phyloP scores from a whole-genome alignment of 192 early-diverging fungal genomes.

The Fimicolochytrium jonesii region DNA sequence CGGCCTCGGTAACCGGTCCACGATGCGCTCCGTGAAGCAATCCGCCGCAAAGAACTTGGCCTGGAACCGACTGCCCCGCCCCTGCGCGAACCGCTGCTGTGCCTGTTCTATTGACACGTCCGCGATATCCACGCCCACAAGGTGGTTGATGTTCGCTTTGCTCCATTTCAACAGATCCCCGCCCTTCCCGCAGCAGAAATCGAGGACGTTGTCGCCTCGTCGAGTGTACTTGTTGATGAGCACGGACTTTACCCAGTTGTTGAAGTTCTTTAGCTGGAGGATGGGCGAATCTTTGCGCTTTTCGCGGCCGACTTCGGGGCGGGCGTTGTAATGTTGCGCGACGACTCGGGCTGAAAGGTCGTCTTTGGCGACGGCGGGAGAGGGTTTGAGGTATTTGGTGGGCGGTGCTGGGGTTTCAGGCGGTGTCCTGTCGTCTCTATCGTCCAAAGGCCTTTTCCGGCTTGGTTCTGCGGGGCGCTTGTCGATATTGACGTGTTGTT shows the following conservation, averaged over 20 bases:
- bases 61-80: slow-evolving; percentile 50
- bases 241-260: slow-evolving; percentile 96
- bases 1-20: not conserved
- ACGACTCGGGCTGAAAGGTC: not conserved
- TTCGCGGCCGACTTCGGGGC: slow-evolving; percentile 71
- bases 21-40: slow-evolving; percentile 59
- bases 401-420: too few relatives aligned
- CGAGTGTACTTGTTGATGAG: slow-evolving; percentile 68
- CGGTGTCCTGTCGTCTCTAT: too few relatives aligned
- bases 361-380: not conserved
- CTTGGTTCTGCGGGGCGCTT: too few relatives aligned
- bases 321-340: slow-evolving; percentile 56
- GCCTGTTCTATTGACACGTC: slow-evolving; percentile 82
- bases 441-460: too few relatives aligned
- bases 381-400: too few relatives aligned
- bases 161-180: slow-evolving; percentile 45
- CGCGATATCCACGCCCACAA: slow-evolving; percentile 88
- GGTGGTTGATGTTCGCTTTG: slow-evolving; percentile 65
- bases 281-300: slow-evolving; percentile 79
- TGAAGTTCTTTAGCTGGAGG: slow-evolving; percentile 81
- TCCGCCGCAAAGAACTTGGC: slow-evolving; percentile 83
- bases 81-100: slow-evolving; percentile 58
- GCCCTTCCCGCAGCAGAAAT: slow-evolving; percentile 88
- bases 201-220: slow-evolving; percentile 59
- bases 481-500: too few relatives aligned